These are phyloP conservation scores for Ophiostoma montium DNA, from an alignment of 2,329 filamentous ascomycete species.

Conservation along the genomic window DNA sequence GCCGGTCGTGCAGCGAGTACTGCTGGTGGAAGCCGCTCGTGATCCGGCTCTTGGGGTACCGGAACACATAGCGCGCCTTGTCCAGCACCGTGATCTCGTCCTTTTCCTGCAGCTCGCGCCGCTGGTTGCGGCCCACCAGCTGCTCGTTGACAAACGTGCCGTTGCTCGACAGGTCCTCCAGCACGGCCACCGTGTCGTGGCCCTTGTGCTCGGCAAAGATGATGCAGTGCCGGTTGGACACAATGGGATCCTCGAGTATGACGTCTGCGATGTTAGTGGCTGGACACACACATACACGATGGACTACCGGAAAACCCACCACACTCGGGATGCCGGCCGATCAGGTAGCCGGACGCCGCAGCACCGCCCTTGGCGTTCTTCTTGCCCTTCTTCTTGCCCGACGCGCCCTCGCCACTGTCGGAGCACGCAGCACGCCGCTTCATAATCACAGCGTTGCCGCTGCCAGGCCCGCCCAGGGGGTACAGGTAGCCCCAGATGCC, in stretches of 20 bases:
- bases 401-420: slow-evolving; percentile 22
- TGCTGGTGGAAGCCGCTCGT: slow-evolving; percentile 73
- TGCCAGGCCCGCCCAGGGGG: slow-evolving; percentile 56
- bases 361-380: slow-evolving; percentile 37
- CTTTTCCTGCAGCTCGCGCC: slow-evolving; percentile 72
- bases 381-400: slow-evolving; percentile 24
- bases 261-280: slow-evolving; percentile 37
- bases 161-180: slow-evolving; percentile 91
- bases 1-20: slow-evolving; percentile 69
- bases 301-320: slow-evolving; percentile 39
- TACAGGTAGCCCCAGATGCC: slow-evolving; percentile 95
- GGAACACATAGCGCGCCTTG: slow-evolving; percentile 78
- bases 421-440: slow-evolving; percentile 61
- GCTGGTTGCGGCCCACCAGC: slow-evolving; percentile 80
- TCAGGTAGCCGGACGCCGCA: slow-evolving; percentile 60
- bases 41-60: slow-evolving; percentile 64
- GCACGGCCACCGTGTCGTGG: slow-evolving; percentile 46
- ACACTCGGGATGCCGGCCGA: slow-evolving; percentile 88
- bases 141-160: slow-evolving; percentile 93
- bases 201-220: slow-evolving; percentile 25
- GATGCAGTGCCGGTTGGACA: slow-evolving; percentile 71
- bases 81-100: slow-evolving; percentile 84
- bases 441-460: slow-evolving; percentile 56
- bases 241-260: slow-evolving; percentile 58
- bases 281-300: neutral